Evolutionary conservation across 2,329 filamentous ascomycete genomes (phyloP).

Genomic region (Sporothrix schenckii): DNA sequence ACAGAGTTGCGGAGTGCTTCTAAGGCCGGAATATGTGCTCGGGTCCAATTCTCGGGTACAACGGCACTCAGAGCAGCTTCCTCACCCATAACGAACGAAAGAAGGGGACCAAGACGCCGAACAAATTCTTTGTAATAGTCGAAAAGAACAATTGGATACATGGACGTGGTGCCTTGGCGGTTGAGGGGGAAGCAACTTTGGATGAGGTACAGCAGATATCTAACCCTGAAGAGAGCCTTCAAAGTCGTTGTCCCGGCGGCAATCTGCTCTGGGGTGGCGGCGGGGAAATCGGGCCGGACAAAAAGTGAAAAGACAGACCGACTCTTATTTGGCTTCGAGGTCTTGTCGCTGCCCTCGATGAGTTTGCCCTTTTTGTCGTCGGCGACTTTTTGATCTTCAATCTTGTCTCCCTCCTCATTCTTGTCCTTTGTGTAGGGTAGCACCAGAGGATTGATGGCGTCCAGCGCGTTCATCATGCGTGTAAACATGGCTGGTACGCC

Average conservation of each 20-base stretch:
- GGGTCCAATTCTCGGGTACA: slow-evolving; percentile 70
- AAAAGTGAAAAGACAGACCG: slow-evolving; percentile 71
- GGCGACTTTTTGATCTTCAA: not conserved
- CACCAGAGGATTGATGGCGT: slow-evolving; percentile 68
- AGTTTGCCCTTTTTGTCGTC: slow-evolving; percentile 2
- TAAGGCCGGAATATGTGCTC: slow-evolving; percentile 25
- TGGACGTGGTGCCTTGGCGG: slow-evolving; percentile 65
- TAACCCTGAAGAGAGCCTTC: slow-evolving; percentile 76
- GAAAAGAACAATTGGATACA: slow-evolving; percentile 77
- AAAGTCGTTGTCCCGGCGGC: slow-evolving; percentile 72
- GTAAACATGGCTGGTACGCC: slow-evolving; percentile 79
- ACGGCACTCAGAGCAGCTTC: slow-evolving; percentile 73
- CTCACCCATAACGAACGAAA: slow-evolving; percentile 82
- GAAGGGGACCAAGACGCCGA: slow-evolving; percentile 72
- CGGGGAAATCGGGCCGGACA: slow-evolving; percentile 52
- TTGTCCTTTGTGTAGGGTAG: slow-evolving; percentile 44
- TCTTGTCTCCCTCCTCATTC: not conserved
- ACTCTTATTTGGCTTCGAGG: not conserved
- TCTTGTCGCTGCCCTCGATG: not conserved
- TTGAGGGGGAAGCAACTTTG: slow-evolving; percentile 73
- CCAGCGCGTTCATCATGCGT: slow-evolving; percentile 70
- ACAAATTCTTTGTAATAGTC: slow-evolving; percentile 81
- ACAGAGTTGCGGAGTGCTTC: slow-evolving; percentile 28
- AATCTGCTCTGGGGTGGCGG: slow-evolving; percentile 45
- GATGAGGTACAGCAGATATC: slow-evolving; percentile 75